Conservation (phyloP, 2,329 filamentous ascomycete species). For the Fusarium sp. region DNA sequence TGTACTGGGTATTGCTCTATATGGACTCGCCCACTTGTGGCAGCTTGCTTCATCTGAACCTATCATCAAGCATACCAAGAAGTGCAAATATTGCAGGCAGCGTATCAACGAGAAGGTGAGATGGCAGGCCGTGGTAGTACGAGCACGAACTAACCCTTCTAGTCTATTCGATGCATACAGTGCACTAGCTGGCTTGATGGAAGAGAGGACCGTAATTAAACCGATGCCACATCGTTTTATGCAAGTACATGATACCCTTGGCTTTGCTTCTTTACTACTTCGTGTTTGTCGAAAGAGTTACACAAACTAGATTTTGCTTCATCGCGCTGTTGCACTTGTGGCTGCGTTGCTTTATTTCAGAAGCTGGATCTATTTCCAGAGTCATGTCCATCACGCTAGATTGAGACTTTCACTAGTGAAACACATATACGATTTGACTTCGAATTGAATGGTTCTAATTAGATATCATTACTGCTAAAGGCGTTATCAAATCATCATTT, state of each 20-base stretch:
- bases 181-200: conserved; percentile 66
- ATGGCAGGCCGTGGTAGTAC: neutral
- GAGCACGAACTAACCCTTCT: conserved; percentile 13
- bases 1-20: conserved; percentile 74
- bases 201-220: conserved; percentile 56
- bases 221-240: neutral
- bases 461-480: conserved; percentile 13
- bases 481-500: conserved; percentile 4
- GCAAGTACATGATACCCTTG: conserved; percentile 22
- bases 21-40: conserved; percentile 72
- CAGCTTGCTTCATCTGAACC: conserved; percentile 71
- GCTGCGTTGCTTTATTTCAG: neutral
- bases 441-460: conserved; percentile 15
- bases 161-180: conserved; percentile 61
- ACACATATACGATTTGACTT: neutral
- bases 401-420: neutral
- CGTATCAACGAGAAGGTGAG: conserved; percentile 72
- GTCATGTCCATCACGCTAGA: neutral
- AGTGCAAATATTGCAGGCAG: conserved; percentile 76
- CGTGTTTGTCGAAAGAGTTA: neutral
- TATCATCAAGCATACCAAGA: conserved; percentile 77
- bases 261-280: neutral
- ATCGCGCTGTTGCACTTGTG: neutral
- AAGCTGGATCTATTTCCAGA: no score
- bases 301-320: neutral